Base-by-base conservation (phyloP, 2,329 filamentous ascomycete genomes). In the Clathrospora elynae region DNA sequence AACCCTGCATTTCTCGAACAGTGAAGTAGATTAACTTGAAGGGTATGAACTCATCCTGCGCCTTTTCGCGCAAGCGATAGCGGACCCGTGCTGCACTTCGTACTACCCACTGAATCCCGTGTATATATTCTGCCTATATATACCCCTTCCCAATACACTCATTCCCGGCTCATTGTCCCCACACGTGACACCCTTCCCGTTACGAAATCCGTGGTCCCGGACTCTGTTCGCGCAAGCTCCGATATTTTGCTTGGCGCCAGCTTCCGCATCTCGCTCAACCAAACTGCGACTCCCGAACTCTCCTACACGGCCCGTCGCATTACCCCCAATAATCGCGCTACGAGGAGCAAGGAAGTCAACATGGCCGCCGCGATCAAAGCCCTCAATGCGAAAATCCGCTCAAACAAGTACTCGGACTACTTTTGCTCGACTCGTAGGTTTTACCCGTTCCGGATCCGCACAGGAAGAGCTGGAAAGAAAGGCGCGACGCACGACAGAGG, bases 331-430 rank as follows among this genome's bases (percentile, higher is more conserved):
- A 23, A 23, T 22, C 35, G 25, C 13, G 8, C 25, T 10, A 12
- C 43, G 19, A 24, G 16, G 47, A 19, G 31, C 41, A 34, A 42
- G 31, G 35, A 40, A 33, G 40, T 46, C 55, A 58, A 49, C 32
- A 81, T 82, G 74, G 75, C 75, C 49, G 76, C 76, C 57, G 75
- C 75, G 60, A 71, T 78, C 64, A 78, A 77, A 71, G 76, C 75
- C 25, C 66, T 78, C 68, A 78, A 78, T 69, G 75, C 76, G 61
- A 71, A 71, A 60, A 78, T 78, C 59, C 73, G 76, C 61, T 68
- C 74, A 19, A 77, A 77, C 62, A 73, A 75, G 57, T 71, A 73
- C 47, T 57, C 66, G 12, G 75, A 78, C 56, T 78, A 78, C 70
- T 71, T 78, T 59, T 78, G 75, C 71, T 78, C 75, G 51, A 78